Conservation (phyloP, 164 flowering plant genomes). For the Vitis amurensis region DNA sequence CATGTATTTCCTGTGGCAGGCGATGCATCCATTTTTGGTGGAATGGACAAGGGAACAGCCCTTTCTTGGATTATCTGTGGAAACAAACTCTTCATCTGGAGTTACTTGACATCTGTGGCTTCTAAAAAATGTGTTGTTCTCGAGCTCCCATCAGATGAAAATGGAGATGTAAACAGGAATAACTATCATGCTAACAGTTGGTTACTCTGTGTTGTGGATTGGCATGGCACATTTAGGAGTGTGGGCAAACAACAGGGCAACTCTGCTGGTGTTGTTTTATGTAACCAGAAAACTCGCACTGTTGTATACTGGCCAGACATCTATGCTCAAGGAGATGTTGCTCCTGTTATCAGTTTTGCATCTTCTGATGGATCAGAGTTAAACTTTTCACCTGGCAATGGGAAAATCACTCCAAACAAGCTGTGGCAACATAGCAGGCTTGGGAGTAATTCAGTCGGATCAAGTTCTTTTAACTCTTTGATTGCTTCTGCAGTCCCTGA, state of each 20-base stretch:
- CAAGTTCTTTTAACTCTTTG: slow-evolving; percentile 55
- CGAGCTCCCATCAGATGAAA: slow-evolving; percentile 49
- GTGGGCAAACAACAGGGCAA: slow-evolving; percentile 31
- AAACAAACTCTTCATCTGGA: slow-evolving; percentile 70
- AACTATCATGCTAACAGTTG: slow-evolving; percentile 36
- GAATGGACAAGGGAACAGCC: slow-evolving; percentile 73
- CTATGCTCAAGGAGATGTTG: slow-evolving; percentile 27
- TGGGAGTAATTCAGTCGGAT: slow-evolving; percentile 28
- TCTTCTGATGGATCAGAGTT: slow-evolving; percentile 41
- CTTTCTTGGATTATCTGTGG: slow-evolving; percentile 83
- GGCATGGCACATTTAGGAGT: slow-evolving; percentile 38
- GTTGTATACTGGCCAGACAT: slow-evolving; percentile 77
- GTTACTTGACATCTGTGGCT: slow-evolving; percentile 56
- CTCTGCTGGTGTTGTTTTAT: slow-evolving; percentile 63
- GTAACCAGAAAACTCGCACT: slow-evolving; percentile 53
- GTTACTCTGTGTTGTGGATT: slow-evolving; percentile 61
- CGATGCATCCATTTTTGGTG: slow-evolving; percentile 62
- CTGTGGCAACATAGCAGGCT: slow-evolving; percentile 24
- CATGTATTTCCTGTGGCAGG: slow-evolving; percentile 35
- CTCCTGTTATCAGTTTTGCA: slow-evolving; percentile 38
- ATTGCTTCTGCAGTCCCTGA: slow-evolving; percentile 60
- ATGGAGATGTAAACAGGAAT: slow-evolving; percentile 30
- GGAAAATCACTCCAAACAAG: slow-evolving; percentile 32
- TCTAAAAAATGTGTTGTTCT: slow-evolving; percentile 60
- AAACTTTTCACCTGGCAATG: slow-evolving; percentile 26